A percentile compares a stretch with the other conserved stretches of the same genome.
These are phyloP conservation scores for Xerocomus spinulosus DNA, from an alignment of 768 basidiomycete species.

Conservation along the genomic window DNA sequence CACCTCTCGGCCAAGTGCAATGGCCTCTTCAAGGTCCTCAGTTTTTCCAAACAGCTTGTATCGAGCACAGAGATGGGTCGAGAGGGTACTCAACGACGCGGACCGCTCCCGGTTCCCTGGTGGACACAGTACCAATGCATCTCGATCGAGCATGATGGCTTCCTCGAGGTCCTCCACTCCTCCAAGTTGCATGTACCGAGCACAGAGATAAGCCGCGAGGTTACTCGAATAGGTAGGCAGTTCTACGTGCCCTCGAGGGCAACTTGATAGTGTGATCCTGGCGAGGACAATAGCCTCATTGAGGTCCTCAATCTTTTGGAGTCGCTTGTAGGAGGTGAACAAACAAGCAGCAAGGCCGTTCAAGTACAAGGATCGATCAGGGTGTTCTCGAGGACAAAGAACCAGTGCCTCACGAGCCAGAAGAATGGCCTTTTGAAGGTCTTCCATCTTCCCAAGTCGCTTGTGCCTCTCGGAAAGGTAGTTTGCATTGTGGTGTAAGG, in stretches of 20 bases:
- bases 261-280: no score
- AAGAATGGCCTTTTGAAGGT: not conserved
- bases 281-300: no score
- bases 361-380: not conserved
- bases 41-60: not conserved
- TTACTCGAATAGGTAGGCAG: not conserved
- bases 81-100: not conserved
- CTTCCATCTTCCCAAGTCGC: not conserved
- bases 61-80: conserved; percentile 4
- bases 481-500: no score
- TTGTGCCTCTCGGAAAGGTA: no score
- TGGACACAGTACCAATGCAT: not conserved
- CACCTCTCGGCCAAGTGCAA: not conserved
- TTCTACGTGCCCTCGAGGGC: not conserved
- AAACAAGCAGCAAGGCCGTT: no score
- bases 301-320: no score
- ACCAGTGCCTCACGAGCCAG: not conserved
- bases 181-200: not conserved
- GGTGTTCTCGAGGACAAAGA: not conserved
- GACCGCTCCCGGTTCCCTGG: not conserved
- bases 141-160: not conserved
- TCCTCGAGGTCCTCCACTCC: not conserved
- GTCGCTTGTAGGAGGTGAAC: no score
- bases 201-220: not conserved
- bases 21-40: conserved; percentile 12